Evolutionary conservation across 371 early-diverging fungal genomes (phyloP).

Genomic region (Antonospora locustae): DNA sequence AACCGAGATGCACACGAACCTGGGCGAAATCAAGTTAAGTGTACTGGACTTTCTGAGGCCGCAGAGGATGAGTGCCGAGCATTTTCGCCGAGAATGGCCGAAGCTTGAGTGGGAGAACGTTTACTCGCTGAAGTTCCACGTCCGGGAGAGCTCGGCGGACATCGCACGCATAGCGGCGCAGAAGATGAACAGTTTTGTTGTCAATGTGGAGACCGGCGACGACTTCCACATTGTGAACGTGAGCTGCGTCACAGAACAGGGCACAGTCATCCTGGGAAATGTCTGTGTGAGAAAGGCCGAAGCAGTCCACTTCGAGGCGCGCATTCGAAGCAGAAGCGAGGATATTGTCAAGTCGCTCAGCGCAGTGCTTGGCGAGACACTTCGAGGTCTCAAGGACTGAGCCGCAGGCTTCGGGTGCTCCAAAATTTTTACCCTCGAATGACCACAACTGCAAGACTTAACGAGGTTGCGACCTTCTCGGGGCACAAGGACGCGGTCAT

Average conservation of each 20-base stretch:
- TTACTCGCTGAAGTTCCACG: constrained; percentile 36
- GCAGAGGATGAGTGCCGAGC: constrained; percentile 16
- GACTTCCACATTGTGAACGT: constrained; percentile 46
- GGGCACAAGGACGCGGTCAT: constrained; percentile 43
- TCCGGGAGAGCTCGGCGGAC: background rate
- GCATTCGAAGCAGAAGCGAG: constrained; percentile 48
- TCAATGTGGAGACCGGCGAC: constrained; percentile 23
- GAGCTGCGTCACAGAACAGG: constrained; percentile 38
- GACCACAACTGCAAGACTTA: constrained; percentile 40
- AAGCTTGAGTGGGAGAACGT: constrained; percentile 55
- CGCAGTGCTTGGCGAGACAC: constrained; percentile 15
- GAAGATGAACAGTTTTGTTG: constrained; percentile 30
- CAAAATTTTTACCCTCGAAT: constrained; percentile 47
- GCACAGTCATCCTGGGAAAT: constrained; percentile 45
- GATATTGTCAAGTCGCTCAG: constrained; percentile 51
- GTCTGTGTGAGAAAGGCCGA: constrained; percentile 24
- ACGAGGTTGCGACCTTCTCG: constrained; percentile 23
- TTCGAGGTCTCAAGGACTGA: constrained; percentile 16
- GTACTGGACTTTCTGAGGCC: constrained; percentile 47
- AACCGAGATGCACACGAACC: constrained; percentile 27
- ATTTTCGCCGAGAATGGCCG: constrained; percentile 47
- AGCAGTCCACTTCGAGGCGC: constrained; percentile 21
- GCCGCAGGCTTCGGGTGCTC: no score
- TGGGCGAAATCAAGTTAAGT: constrained; percentile 42
- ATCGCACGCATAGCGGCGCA: constrained; percentile 24